Percentiles rank a stretch among this genome's conserved stretches.
Conservation (phyloP, 2,329 filamentous ascomycete species). For the Verticillium longisporum region DNA sequence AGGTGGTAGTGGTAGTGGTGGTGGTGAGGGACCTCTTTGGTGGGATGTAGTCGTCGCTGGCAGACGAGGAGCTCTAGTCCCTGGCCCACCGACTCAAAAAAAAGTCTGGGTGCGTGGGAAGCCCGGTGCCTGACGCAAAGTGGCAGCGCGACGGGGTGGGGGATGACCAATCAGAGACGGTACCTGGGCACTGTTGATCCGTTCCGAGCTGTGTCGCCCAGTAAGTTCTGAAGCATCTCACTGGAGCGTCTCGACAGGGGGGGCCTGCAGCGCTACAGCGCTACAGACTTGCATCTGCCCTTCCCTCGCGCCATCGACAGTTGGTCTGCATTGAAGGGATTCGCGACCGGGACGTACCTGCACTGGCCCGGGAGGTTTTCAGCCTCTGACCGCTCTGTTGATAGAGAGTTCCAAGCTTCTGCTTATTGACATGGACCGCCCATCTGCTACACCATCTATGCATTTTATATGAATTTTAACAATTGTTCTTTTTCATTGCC, state of each 20-base stretch:
- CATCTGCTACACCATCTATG: background rate
- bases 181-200: constrained; percentile 9
- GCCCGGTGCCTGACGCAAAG: background rate
- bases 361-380: background rate
- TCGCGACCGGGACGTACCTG: background rate
- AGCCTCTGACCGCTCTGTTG: background rate
- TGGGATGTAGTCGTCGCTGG: constrained; percentile 3
- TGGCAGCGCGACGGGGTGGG: background rate
- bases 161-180: constrained; percentile 9
- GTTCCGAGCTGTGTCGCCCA: constrained; percentile 6
- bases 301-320: background rate
- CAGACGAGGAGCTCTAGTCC: constrained; percentile 6
- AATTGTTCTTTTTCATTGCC: background rate
- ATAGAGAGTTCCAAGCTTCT: background rate
- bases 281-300: background rate
- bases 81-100: constrained; percentile 7
- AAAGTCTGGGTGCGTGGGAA: constrained; percentile 11
- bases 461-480: background rate
- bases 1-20: background rate
- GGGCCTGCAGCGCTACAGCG: background rate
- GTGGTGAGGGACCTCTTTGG: background rate
- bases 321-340: background rate
- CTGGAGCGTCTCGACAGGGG: background rate
- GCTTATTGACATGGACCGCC: background rate
- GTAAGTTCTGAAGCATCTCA: background rate